Evolutionary conservation across 495 filamentous ascomycete species (phyloP).

Genomic region (Chaetomium fimeti): DNA sequence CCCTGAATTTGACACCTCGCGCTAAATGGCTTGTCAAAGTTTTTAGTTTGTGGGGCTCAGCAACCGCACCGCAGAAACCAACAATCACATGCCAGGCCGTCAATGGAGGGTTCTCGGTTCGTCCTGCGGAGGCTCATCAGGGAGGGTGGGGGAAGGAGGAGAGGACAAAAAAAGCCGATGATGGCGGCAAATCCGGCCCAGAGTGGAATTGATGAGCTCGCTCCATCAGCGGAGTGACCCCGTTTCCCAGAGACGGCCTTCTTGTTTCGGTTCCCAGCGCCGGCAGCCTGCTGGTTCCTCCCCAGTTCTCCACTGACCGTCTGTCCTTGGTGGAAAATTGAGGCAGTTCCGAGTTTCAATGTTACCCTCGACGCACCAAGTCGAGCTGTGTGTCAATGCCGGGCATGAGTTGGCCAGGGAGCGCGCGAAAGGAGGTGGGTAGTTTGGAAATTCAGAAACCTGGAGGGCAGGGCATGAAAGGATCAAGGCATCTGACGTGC

Average conservation of each 20-base stretch:
- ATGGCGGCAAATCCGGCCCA: too few relatives aligned
- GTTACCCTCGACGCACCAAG: not conserved
- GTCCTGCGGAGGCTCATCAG: too few relatives aligned
- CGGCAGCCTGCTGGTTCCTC: not conserved
- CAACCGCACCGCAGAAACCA: too few relatives aligned
- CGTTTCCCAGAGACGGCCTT: not conserved
- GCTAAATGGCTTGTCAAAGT: too few relatives aligned
- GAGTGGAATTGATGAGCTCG: not conserved
- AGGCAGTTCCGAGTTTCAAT: not conserved
- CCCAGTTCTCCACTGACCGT: not conserved
- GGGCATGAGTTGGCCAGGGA: not conserved
- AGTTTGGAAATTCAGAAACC: not conserved
- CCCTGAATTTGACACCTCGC: slow-evolving; percentile 2
- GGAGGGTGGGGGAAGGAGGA: too few relatives aligned
- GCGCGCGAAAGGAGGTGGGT: too few relatives aligned
- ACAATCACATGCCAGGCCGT: too few relatives aligned
- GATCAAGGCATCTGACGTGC: not conserved
- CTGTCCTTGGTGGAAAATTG: not conserved
- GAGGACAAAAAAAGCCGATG: too few relatives aligned
- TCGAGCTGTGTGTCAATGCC: not conserved
- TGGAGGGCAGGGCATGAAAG: not conserved
- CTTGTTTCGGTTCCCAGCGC: not conserved
- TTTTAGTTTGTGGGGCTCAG: too few relatives aligned
- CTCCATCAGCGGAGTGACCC: too few relatives aligned
- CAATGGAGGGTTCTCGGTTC: too few relatives aligned